phyloP scores from a whole-genome alignment of 2,329 filamentous ascomycete genomes.

The Bretziella fagacearum region DNA sequence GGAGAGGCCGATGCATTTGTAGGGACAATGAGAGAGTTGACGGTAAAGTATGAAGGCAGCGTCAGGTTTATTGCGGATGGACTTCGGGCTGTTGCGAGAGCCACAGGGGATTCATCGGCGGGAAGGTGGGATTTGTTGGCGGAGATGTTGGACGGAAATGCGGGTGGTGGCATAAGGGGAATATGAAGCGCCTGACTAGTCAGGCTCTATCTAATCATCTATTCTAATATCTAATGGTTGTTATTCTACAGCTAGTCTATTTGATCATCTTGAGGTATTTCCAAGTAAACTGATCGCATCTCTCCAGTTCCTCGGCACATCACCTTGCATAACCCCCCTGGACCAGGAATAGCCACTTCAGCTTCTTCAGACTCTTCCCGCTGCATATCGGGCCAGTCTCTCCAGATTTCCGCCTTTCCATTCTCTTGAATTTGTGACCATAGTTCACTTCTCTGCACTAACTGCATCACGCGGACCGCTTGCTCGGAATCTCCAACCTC shows the following conservation, averaged over 20 bases:
- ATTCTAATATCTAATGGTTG: neutral
- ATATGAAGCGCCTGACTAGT: neutral
- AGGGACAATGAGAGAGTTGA: constrained; percentile 38
- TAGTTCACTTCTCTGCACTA: constrained; percentile 17
- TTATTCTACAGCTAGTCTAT: neutral
- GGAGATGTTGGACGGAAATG: constrained; percentile 50
- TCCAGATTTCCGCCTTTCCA: constrained; percentile 48
- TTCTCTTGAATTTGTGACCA: neutral
- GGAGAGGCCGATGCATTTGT: constrained; percentile 28
- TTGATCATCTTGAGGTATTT: neutral
- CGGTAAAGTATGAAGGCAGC: constrained; percentile 45
- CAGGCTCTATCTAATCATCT: neutral
- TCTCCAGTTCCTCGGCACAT: constrained; percentile 10
- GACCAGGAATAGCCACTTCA: neutral
- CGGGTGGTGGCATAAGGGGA: neutral
- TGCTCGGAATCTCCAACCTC: constrained; percentile 58
- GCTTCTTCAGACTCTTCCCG: neutral
- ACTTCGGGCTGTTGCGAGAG: constrained; percentile 56
- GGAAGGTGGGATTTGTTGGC: constrained; percentile 64
- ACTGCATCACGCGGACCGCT: constrained; percentile 39
- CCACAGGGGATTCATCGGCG: constrained; percentile 42
- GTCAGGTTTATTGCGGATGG: constrained; percentile 56
- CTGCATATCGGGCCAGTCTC: constrained; percentile 40
- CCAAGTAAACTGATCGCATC: constrained; percentile 12
- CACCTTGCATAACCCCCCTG: constrained; percentile 5